Base-by-base conservation (phyloP, 441 rosid genomes). In the Isatis lusitanica region DNA sequence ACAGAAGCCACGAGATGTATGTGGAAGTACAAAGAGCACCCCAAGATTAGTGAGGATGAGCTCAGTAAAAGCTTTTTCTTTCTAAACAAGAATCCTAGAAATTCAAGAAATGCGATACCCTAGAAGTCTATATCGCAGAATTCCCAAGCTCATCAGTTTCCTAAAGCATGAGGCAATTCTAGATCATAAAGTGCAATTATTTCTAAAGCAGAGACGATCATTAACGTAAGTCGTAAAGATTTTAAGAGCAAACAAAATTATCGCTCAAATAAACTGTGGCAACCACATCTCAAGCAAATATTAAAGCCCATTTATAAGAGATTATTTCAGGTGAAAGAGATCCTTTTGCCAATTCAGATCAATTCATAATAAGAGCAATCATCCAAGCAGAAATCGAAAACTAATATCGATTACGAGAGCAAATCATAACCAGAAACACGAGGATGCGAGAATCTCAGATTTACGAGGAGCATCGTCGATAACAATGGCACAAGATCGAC, bases 1-100 rank as follows among this genome's bases (percentile, higher is more conserved):
- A 21, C 56, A 87, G 87, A 73, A 87, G 74, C 79, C 77, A 87
- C 87, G 28, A 82, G 83, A 50, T 85, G 88, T 66, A 87, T 82
- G 87, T 82, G 78, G 6, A 59, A 74, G 80, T 4, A 30, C 58
- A 50, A 47, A 66, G 9, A 71, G 2, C 13, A 30, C 9, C 10
- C 33, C 15, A 52, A 52, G 9, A 52, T 26, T 26, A n/a, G n/a
- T n/a, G 17, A 74, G 28, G 66, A 66, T 48, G 28, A 48, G 52
- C 9, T 58, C 43, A 46, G 9, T 36, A 51, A 16, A 36, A 48
- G 9, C 4, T 39, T 33, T 58, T 17, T 7, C 15, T 40, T 50
- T 24, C 26, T 26, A 26, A 24, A 64, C 50, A 56, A 44, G 39
- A 53, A n/a, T 70, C 40, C 13, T 17, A 56, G 9, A 17, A 17